A percentile compares a stretch with the other conserved stretches of the same genome.
These are phyloP conservation scores for Sugiyamaella americana DNA, from an alignment of 805 yeast species.

Conservation along the genomic window DNA sequence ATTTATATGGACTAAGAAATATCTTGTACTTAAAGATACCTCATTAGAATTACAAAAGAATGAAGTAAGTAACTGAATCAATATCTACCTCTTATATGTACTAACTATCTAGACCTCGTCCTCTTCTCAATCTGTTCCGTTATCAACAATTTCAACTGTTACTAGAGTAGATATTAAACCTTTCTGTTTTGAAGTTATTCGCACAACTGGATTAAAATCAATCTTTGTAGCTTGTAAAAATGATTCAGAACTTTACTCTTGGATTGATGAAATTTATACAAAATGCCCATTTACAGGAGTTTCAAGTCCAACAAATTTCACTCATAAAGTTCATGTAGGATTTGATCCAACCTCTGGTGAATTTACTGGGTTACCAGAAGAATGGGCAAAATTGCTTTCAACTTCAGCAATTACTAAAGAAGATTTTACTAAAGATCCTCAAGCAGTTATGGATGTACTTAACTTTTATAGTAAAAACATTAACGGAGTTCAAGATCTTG, in stretches of 20 bases:
- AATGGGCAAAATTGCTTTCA: conserved; percentile 79
- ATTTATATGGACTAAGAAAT: conserved; percentile 90
- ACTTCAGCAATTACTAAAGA: conserved; percentile 83
- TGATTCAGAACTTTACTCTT: conserved; percentile 73
- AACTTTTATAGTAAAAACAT: conserved; percentile 52
- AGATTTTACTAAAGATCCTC: conserved; percentile 88
- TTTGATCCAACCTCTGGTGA: conserved; percentile 78
- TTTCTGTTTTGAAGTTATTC: conserved; percentile 69
- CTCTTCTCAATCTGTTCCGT: conserved; percentile 39
- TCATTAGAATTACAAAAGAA: conserved; percentile 67
- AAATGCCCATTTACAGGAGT: conserved; percentile 35
- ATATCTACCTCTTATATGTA: neutral
- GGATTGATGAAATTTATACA: conserved; percentile 78
- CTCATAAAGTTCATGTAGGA: conserved; percentile 94
- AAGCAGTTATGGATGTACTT: conserved; percentile 87
- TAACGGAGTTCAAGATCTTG: conserved; percentile 8
- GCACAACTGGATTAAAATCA: conserved; percentile 45
- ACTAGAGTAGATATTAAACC: conserved; percentile 66
- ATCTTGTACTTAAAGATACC: conserved; percentile 68
- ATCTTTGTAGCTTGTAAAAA: conserved; percentile 69
- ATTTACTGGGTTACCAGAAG: conserved; percentile 86
- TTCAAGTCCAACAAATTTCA: conserved; percentile 88
- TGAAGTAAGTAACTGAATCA: conserved; percentile 36
- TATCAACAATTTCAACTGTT: conserved; percentile 55
- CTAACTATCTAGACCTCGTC: conserved; percentile 11